Conservation (phyloP, 495 filamentous ascomycete species). For the Annulohypoxylon nitens region DNA sequence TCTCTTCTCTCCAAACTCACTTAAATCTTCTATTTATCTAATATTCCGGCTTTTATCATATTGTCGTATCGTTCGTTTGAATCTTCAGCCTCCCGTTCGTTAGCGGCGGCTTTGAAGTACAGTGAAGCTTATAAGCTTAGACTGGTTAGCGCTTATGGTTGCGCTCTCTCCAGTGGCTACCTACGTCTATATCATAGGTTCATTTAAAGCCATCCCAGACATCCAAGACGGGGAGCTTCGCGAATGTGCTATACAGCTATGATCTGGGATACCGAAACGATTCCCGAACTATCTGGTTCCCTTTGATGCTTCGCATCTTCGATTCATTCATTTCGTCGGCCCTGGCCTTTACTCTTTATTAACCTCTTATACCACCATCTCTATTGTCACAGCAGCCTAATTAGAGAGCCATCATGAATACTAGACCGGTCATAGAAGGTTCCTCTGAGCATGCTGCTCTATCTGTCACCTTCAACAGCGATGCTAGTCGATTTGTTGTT, state of each 20-base stretch:
- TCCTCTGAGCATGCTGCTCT: slow-evolving; percentile 80
- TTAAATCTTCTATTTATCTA: slow-evolving; percentile 24
- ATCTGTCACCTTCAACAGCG: slow-evolving; percentile 87
- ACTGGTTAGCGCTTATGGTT: slow-evolving; percentile 27
- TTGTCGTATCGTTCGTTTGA: slow-evolving; percentile 16
- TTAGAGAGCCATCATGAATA: slow-evolving; percentile 78
- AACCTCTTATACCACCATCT: slow-evolving; percentile 7
- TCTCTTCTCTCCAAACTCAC: slow-evolving; percentile 9
- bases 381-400: slow-evolving; percentile 18
- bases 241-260: slow-evolving; percentile 45
- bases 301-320: slow-evolving; percentile 39
- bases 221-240: slow-evolving; percentile 27
- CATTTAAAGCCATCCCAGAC: slow-evolving; percentile 23
- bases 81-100: slow-evolving; percentile 10
- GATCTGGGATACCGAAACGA: slow-evolving; percentile 33
- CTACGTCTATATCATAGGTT: slow-evolving; percentile 6
- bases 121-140: slow-evolving; percentile 30
- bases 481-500: slow-evolving; percentile 88
- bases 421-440: slow-evolving; percentile 84
- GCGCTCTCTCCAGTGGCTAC: slow-evolving; percentile 12
- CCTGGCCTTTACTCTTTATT: slow-evolving; percentile 15
- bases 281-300: slow-evolving; percentile 36
- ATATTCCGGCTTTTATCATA: slow-evolving; percentile 20
- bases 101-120: background rate
- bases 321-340: slow-evolving; percentile 21